A percentile compares a stretch with the other conserved stretches of the same genome.
Evolutionary conservation across 306 rosid genomes (phyloP).

Genomic region (Aeschynomene evenia): DNA sequence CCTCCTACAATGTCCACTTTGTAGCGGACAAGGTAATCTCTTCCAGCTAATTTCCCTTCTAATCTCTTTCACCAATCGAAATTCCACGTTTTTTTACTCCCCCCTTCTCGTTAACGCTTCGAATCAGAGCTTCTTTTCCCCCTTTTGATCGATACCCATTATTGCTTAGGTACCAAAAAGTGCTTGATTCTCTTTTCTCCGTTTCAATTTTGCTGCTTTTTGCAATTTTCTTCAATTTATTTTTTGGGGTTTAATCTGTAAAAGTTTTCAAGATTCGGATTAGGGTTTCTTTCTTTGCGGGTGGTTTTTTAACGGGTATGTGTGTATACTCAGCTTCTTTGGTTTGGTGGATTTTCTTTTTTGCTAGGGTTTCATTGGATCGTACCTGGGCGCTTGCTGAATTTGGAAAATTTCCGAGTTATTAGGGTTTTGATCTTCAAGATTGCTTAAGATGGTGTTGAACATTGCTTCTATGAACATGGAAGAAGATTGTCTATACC

Average conservation of each 20-base stretch:
- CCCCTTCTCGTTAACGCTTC: slow-evolving; percentile 34
- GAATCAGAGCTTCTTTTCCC: slow-evolving; percentile 33
- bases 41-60: slow-evolving; percentile 15
- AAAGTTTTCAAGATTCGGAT: slow-evolving; percentile 3
- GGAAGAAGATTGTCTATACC: slow-evolving; percentile 72
- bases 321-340: slow-evolving; percentile 18
- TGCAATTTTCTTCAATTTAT: neutral
- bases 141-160: slow-evolving; percentile 45
- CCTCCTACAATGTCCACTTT: slow-evolving; percentile 39
- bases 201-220: slow-evolving; percentile 25
- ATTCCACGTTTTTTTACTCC: slow-evolving; percentile 14
- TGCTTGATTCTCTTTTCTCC: slow-evolving; percentile 32
- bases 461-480: slow-evolving; percentile 42
- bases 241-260: neutral
- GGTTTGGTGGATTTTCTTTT: slow-evolving; percentile 21
- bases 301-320: neutral
- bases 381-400: slow-evolving; percentile 30
- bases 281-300: slow-evolving; percentile 33
- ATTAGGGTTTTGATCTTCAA: slow-evolving; percentile 44
- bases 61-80: slow-evolving; percentile 30
- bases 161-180: slow-evolving; percentile 27
- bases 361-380: slow-evolving; percentile 45
- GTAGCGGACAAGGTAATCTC: slow-evolving; percentile 37
- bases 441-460: slow-evolving; percentile 51
- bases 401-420: slow-evolving; percentile 31